Evolutionary conservation across 371 early-diverging fungal genomes (phyloP).

Genomic region (Fennellomyces sp.): DNA sequence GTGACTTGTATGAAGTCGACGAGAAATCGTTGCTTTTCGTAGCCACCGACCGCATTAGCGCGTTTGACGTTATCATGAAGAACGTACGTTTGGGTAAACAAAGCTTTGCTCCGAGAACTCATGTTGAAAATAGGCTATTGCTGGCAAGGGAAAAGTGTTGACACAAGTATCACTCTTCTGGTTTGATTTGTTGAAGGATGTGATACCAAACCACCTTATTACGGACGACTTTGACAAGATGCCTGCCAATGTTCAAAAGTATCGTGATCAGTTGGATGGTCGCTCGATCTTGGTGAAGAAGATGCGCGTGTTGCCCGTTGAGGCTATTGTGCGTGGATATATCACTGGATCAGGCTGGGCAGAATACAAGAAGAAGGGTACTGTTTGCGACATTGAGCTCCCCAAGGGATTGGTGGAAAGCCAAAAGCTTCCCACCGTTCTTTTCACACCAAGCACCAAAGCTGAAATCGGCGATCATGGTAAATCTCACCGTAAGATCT

Average conservation of each 20-base stretch:
- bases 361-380: conserved; percentile 92
- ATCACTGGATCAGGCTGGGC: conserved; percentile 96
- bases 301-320: conserved; percentile 93
- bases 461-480: conserved; percentile 97
- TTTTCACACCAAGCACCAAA: conserved; percentile 98
- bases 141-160: conserved; percentile 95
- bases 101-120: no score
- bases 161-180: conserved; percentile 94
- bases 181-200: conserved; percentile 87
- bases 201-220: conserved; percentile 92
- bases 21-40: conserved; percentile 89
- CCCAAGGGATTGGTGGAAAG: conserved; percentile 84
- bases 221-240: conserved; percentile 92
- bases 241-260: conserved; percentile 86
- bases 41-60: conserved; percentile 96
- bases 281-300: conserved; percentile 92
- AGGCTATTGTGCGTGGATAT: conserved; percentile 98
- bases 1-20: conserved; percentile 95
- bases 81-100: no score
- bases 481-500: conserved; percentile 23
- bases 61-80: conserved; percentile 98
- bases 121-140: conserved; percentile 92
- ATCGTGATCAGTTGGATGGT: conserved; percentile 85
- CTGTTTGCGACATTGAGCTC: conserved; percentile 90
- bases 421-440: conserved; percentile 77